Evolutionary conservation across 805 yeast genomes (phyloP), one percentile per base, ranked within the genome.

Genomic region (Hanseniaspora lachancei): DNA sequence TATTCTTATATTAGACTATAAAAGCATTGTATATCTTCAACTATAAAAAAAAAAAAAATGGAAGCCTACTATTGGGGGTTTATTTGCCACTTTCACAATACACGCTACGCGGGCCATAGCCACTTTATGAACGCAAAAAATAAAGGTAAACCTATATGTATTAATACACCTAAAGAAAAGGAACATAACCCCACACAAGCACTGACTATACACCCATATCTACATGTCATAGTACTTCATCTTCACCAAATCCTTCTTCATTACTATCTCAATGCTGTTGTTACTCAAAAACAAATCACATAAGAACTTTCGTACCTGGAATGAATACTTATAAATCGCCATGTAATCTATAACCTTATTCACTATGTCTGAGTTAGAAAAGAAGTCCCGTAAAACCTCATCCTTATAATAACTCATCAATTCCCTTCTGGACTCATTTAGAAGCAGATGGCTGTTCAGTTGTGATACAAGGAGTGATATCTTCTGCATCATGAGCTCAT

Each of bases 231-330:
- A 44, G 18, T 49, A 51, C 16, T 48, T 44, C 20, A 21, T 53
- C 47, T 54, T 57, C 42, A 53, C 56, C 72, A 55, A 68, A 55
- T 77, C 79, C 50, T 74, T 69, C 62, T 70, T 74, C 38, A 79
- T 72, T 51, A 81, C 60, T 13, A 67, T 67, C 58, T 81, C 86
- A 64, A 84, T 68, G 46, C 80, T 70, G 35, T 71, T 71, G 13
- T 75, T 71, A 59, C 77, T 76, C 54, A 78, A 77, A 60, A 86
- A 78, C 54, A 84, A 69, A 44, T 82, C 89, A 62, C 82, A 76
- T 16, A 88, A 70, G 62, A 81, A 83, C 59, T 79, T 74, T 39
- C 95, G 70, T 20, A 79, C 79, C 4, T 78, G 77, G 53, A 77
- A 79, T 60, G 82, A 77, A 66, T 79, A 85, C 49, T 74, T 76